Conservation (phyloP, 306 rosid species). For the Sicyos edulis region DNA sequence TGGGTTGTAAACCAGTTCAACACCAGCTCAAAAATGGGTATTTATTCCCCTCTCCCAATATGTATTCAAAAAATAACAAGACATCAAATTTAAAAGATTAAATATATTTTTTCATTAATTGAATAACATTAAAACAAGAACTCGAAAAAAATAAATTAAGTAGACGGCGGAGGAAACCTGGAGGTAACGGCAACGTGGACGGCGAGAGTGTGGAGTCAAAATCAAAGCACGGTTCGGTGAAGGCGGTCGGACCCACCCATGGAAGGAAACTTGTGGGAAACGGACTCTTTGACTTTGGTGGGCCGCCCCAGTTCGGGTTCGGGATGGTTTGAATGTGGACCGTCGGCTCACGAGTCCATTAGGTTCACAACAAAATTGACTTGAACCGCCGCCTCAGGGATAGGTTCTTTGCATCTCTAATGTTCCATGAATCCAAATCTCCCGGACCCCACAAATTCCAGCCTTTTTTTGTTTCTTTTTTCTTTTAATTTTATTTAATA, state of each 20-base stretch:
- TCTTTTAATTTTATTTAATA: neutral
- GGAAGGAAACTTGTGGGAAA: constrained; percentile 1
- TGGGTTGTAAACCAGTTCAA: too few species aligned
- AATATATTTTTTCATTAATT: neutral
- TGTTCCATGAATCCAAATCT: neutral
- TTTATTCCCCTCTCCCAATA: too few species aligned
- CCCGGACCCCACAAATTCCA: neutral
- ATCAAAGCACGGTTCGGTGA: constrained; percentile 16
- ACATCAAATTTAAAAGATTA: too few species aligned
- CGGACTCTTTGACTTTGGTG: neutral
- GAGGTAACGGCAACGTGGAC: neutral
- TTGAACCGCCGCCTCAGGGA: neutral
- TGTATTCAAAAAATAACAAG: too few species aligned
- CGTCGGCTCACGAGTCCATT: neutral
- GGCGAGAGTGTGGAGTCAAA: constrained; percentile 14
- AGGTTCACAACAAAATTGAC: neutral
- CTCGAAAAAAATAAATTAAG: too few species aligned
- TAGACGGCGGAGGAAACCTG: neutral
- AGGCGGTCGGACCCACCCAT: neutral
- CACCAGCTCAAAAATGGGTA: too few species aligned
- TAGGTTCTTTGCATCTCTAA: constrained; percentile 10
- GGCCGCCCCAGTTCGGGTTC: neutral
- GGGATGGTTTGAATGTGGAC: constrained; percentile 6
- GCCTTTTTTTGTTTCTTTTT: too few species aligned
- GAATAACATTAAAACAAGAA: neutral